Evolutionary conservation across 2,329 filamentous ascomycete species (phyloP), one percentile per base, ranked within the genome.

Genomic region (Massarina eburnea): DNA sequence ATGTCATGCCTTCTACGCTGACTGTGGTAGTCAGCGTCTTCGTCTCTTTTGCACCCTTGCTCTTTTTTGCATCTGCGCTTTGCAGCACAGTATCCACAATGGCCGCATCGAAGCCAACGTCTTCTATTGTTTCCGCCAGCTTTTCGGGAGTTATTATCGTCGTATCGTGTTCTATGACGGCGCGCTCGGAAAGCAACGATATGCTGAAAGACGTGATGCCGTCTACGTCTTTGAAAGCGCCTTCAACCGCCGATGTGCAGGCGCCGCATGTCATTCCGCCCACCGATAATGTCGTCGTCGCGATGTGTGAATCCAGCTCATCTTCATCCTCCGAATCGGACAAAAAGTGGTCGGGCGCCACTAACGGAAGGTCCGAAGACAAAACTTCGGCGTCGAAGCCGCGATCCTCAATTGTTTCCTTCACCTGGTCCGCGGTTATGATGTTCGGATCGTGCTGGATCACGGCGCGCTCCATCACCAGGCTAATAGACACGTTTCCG

Each of bases 391-490:
- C 91, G 62, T 96, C 92, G 67, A 97, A 97, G 1, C 91, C 91
- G 49, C 89, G 82, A 68, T 95, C 91, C 61, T 96, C 90, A 55
- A 96, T 94, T 27, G 88, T 90, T 55, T 95, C 89, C 65, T 82
- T 83, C 48, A 97, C 81, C 57, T 85, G 75, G 29, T 91, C 87
- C 48, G 90, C 81, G 12, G 89, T 75, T 42, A 97, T 81, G 41
- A 81, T 80, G 44, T 80, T 74, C 1, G 89, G 83, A 70, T 97
- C 87, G 72, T 99, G 94, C 72, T 91, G 86, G 27, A 97, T 79
- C 33, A 97, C 91, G n/a, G 92, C 94, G 49, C 92, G 84, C 71
- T 96, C 91, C 84, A 96, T 95, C 45, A 96, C 88, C 59, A 99
- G 76, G 67, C 90, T 96, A 61, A 99, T 88, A 8, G 91, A 95